These are phyloP conservation scores for Agrocybe praecox DNA, from an alignment of 768 basidiomycete genomes.

Conservation along the genomic window DNA sequence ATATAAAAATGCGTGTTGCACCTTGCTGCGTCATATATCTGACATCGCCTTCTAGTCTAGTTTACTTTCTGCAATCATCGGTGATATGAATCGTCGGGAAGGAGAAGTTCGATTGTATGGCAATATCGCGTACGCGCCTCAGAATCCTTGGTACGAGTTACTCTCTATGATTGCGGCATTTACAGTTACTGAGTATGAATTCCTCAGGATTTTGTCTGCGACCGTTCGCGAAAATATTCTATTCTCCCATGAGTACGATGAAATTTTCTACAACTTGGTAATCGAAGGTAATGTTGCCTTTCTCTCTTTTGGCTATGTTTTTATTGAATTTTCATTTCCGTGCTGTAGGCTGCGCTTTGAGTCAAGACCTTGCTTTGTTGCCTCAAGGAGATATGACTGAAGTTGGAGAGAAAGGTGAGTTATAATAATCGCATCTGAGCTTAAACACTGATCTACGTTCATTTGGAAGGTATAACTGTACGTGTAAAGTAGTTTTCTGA, in stretches of 20 bases:
- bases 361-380: constrained; percentile 77
- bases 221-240: constrained; percentile 90
- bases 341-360: constrained; percentile 76
- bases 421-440: neutral
- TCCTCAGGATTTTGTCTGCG: constrained; percentile 75
- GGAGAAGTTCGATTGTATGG: constrained; percentile 75
- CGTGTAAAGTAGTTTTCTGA: constrained; percentile 15
- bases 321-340: neutral
- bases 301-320: neutral
- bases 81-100: constrained; percentile 80
- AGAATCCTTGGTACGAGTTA: constrained; percentile 76
- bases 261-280: constrained; percentile 79
- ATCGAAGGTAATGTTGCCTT: constrained; percentile 59
- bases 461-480: constrained; percentile 61
- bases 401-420: constrained; percentile 79
- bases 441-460: neutral
- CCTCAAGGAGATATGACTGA: constrained; percentile 83
- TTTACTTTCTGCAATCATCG: constrained; percentile 78
- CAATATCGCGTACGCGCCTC: constrained; percentile 79
- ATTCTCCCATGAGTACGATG: constrained; percentile 89
- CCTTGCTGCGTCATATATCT: neutral
- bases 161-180: neutral
- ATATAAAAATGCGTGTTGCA: constrained; percentile 2
- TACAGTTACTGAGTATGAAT: neutral
- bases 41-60: constrained; percentile 51